phyloP scores from a whole-genome alignment of 2,329 filamentous ascomycete genomes.

The Alternaria brassicae region DNA sequence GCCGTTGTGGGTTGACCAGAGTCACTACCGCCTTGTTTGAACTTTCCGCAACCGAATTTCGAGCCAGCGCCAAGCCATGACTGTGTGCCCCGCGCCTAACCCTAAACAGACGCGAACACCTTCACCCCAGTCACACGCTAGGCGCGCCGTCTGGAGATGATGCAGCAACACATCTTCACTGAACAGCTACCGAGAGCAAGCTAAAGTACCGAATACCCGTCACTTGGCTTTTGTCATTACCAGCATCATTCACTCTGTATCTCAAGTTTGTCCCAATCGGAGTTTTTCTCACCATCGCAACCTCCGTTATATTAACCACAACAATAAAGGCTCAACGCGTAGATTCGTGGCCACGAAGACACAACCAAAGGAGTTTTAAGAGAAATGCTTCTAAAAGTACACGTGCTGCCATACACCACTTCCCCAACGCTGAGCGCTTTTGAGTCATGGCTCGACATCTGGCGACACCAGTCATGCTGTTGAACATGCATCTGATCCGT shows the following conservation, averaged over 20 bases:
- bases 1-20: slow-evolving; percentile 24
- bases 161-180: neutral
- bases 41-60: slow-evolving; percentile 30
- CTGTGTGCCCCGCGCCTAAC: slow-evolving; percentile 26
- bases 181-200: neutral
- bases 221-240: neutral
- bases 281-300: neutral
- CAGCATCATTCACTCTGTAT: neutral
- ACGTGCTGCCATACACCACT: slow-evolving; percentile 23
- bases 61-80: slow-evolving; percentile 22
- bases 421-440: slow-evolving; percentile 8
- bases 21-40: slow-evolving; percentile 24
- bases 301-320: neutral
- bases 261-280: neutral
- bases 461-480: neutral
- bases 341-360: slow-evolving; percentile 4
- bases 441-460: neutral
- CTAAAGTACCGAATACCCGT: neutral
- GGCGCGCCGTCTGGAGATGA: neutral
- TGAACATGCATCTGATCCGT: slow-evolving; percentile 2
- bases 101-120: slow-evolving; percentile 15
- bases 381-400: slow-evolving; percentile 48
- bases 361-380: slow-evolving; percentile 30
- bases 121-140: slow-evolving; percentile 1
- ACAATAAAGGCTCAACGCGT: neutral